Base-by-base conservation (phyloP, 768 basidiomycete genomes). In the Lactarius vividus region DNA sequence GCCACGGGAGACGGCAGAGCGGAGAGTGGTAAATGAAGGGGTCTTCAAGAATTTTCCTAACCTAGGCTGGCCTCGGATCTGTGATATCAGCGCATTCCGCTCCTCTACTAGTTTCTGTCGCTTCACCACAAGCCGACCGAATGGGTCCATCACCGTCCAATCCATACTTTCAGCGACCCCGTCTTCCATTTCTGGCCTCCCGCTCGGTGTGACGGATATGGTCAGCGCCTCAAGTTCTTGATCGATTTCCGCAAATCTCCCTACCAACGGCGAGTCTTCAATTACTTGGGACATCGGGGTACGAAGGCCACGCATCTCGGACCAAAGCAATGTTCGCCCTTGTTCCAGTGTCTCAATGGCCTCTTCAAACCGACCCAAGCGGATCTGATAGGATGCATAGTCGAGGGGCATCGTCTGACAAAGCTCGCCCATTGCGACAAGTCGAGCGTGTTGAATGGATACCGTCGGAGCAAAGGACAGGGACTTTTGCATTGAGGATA, bases 321-420 rank as follows among this genome's bases (percentile, higher is more conserved):
- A 55, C 64, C 64, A 65, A n/a, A 65, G 16, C 20, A 61, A 37
- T 26, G 33, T 13, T 44, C 37, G 54, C n/a, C 63, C 64, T 46
- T 29, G 57, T 26, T 64, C 64, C 16, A 64, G 28, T 15, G 64
- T 55, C 40, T 56, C 64, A 29, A 65, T 15, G 15, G 64, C 64
- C 42, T 35, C 39, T 28, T 65, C 64, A 13, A 65, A 29, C 20
- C 55, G 59, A 29, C 20, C 64, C 28, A 9, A 44, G 13, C 31
- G n/a, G 13, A 61, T 65, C 33, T 44, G 59, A 39, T 46, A 65
- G n/a, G 64, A 61, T 5, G 64, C 59, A 3, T 65, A 61, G 0
- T 65, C 59, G 2, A 49, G 11, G 28, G 64, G 57, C 37, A 64
- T 53, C 7, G 7, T 44, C 2, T 44, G 42, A 44, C 42, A 44